These are phyloP conservation scores for Boletus calvinii DNA, from an alignment of 1,284 basidiomycete genomes.

Conservation along the genomic window DNA sequence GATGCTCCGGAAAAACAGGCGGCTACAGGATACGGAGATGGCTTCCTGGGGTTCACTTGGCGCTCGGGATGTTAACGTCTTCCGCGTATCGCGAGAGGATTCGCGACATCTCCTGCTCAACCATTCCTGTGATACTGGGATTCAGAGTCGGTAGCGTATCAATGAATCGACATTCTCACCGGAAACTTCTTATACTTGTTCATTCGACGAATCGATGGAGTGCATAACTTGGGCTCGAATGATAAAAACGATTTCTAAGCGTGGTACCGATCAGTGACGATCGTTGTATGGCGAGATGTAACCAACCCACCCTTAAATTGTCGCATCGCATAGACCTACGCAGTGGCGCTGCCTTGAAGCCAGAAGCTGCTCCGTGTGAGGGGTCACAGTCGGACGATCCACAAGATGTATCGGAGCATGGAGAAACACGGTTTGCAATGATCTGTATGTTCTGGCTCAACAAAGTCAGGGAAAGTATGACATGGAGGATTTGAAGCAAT, in stretches of 20 bases:
- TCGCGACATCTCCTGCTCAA: not conserved
- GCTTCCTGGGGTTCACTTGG: not conserved
- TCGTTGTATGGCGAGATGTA: not conserved
- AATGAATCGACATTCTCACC: constrained; percentile 8
- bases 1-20: constrained; percentile 6
- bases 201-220: not conserved
- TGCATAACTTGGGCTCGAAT: not conserved
- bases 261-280: constrained; percentile 1
- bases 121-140: constrained; percentile 11
- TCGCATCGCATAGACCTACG: not conserved
- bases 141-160: not conserved
- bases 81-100: not conserved
- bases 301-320: constrained; percentile 2
- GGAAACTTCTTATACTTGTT: constrained; percentile 6
- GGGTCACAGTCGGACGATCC: constrained; percentile 1
- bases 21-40: not conserved
- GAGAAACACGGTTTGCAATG: not conserved
- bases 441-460: not conserved
- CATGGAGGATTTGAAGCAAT: not conserved
- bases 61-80: not conserved
- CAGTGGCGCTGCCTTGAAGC: not conserved
- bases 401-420: not conserved
- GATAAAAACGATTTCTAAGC: constrained; percentile 10
- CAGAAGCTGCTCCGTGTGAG: not conserved
- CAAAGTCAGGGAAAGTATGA: not conserved